Base-by-base conservation (phyloP, 2,329 filamentous ascomycete species). In the Xylaria sp. region DNA sequence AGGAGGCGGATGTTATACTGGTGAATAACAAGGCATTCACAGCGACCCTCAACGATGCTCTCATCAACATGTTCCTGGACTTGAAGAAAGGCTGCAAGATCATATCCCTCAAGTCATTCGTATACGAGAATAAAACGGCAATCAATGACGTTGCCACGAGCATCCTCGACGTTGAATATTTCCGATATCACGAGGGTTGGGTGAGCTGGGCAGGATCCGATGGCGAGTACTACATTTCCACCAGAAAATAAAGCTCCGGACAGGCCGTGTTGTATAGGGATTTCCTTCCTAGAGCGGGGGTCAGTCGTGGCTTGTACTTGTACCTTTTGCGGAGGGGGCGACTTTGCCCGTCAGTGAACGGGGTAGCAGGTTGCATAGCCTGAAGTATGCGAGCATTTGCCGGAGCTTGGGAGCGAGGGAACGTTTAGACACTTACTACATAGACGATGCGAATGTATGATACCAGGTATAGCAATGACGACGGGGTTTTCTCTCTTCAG, bases 11-110 rank as follows among this genome's bases (percentile, higher is more conserved):
- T 78, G 94, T 98, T n/a, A 89, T 99, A 20, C 87, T 99, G 30
- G 95, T 98, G 75, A 99, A 99, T 83, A 99, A 99, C 81, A 94
- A 98, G 81, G 96, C 94, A 2, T 99, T 99, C 80, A 94, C 91
- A 6, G 91, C 94, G 15, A 86, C 91, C 73, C 87, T 97, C 63
- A 99, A 98, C 80, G 91, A 93, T 76, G 88, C 89, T 69, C 84
- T 99, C 53, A 89, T 95, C 72, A 89, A 93, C 74, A 93, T 97
- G 83, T 98, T 99, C 76, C 83, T 99, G 68, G 96, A 99, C 76
- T 84, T 98, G 70, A 98, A 97, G 81, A 87, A 92, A 63, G 95
- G 95, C 2, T 94, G 92, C 80, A 91, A 92, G 79, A 92, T 99
- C 65, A 91, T 98, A 48, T 97, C 93, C 60, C 86, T 99, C 67